Base-by-base conservation (phyloP, 805 yeast genomes). In the Lachancea sp. region DNA sequence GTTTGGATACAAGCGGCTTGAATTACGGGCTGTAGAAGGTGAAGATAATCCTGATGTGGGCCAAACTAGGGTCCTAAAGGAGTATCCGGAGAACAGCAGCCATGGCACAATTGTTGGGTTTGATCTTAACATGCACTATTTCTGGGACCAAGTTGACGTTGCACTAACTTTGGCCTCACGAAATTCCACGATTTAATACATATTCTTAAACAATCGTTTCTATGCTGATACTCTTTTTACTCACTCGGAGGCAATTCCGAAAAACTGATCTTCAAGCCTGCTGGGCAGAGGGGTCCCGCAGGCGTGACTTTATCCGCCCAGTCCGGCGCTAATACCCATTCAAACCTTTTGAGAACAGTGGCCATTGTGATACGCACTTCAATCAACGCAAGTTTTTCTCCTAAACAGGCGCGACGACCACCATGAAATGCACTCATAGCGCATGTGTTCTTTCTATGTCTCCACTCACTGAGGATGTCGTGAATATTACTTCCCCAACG, bases 221-320 rank as follows among this genome's bases (percentile, higher is more conserved):
- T 26, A 13, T 33, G 23, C 28, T 4, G 4, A 15, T 16, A 12
- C 4, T 3, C 13, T 30, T n/a, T n/a, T 36, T 17, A 17, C 5
- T 28, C 32, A 6, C 13, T n/a, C 18, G 24, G 4, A 8, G 8
- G 6, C 4, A 32, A 12, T n/a, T 13, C 22, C 25, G 47, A 34
- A 31, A 64, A 55, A 8, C 42, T 38, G 16, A 68, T 39, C 33
- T 55, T 52, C 22, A 75, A 52, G 45, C 58, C 57, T 8, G 63
- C 43, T 0, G 83, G 82, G 43, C 73, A 63, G 16, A 77, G 60
- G 1, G 82, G 82, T 0, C 83, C 83, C 2, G 77, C 78, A 1
- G 78, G 73, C 3, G 82, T 76, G 38, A 76, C 39, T 48, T 55
- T 65, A 12, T 73, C 77, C 3, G 49, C 45, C 81, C 81, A 76